phyloP scores from a whole-genome alignment of 2,329 filamentous ascomycete genomes.

The Trichoderma brevicompactum region DNA sequence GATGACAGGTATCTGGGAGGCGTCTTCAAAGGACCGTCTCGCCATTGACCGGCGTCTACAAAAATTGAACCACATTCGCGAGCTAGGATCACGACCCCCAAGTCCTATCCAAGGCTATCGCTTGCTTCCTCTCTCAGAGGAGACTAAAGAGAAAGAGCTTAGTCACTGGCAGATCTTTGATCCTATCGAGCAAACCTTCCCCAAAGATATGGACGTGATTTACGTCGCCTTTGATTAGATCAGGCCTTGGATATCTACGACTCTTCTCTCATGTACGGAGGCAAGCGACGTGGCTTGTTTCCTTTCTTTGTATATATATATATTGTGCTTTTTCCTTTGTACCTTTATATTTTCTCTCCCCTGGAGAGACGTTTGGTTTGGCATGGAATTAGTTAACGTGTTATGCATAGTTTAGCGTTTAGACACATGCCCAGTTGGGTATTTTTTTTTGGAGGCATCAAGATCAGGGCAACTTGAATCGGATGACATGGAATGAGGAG shows the following conservation, averaged over 20 bases:
- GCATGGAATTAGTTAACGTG: conserved; percentile 15
- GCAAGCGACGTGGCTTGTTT: not conserved
- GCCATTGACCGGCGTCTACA: conserved; percentile 49
- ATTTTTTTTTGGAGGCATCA: conserved; percentile 29
- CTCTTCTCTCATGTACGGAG: not conserved
- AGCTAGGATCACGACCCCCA: conserved; percentile 38
- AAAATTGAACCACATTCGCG: conserved; percentile 42
- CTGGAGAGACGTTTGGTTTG: not conserved
- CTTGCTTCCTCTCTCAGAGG: conserved; percentile 38
- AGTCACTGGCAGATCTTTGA: conserved; percentile 44
- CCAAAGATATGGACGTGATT: conserved; percentile 46
- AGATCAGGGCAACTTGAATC: conserved; percentile 31
- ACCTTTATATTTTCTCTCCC: not conserved
- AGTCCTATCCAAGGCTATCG: conserved; percentile 40
- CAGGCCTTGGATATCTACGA: conserved; percentile 26
- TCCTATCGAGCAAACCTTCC: conserved; percentile 44
- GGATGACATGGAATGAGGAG: conserved; percentile 25
- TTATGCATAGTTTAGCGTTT: conserved; percentile 32
- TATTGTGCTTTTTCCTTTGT: not conserved
- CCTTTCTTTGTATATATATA: not conserved
- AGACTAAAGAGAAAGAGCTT: conserved; percentile 37
- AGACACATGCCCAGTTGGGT: conserved; percentile 28
- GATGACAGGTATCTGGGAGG: conserved; percentile 63
- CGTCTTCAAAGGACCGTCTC: conserved; percentile 55
- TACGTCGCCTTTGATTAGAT: conserved; percentile 39